phyloP scores from a whole-genome alignment of 2,329 filamentous ascomycete species.

The Scedosporium minutisporum region DNA sequence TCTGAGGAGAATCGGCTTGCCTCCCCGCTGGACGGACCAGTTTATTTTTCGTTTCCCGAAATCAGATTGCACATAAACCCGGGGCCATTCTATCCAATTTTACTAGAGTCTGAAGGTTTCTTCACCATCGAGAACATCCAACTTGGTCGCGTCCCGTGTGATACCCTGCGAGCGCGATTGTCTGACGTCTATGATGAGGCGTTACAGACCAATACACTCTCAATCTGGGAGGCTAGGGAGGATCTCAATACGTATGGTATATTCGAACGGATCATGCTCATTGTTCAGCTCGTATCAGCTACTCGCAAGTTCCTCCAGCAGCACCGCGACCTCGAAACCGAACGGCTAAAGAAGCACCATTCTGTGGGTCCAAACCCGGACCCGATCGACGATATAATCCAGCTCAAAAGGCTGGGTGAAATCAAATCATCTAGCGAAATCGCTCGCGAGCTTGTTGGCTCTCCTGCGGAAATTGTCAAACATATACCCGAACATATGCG shows the following conservation, averaged over 20 bases:
- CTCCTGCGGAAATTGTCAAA: slow-evolving; percentile 21
- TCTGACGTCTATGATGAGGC: slow-evolving; percentile 11
- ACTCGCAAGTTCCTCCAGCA: neutral
- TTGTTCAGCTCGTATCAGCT: neutral
- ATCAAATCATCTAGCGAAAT: slow-evolving; percentile 14
- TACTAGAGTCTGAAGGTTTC: slow-evolving; percentile 12
- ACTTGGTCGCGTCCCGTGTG: slow-evolving; percentile 5
- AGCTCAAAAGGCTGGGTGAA: slow-evolving; percentile 3
- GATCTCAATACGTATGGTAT: slow-evolving; percentile 13
- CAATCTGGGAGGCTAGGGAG: slow-evolving; percentile 13
- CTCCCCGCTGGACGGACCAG: slow-evolving; percentile 12
- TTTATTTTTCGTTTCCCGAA: slow-evolving; percentile 14
- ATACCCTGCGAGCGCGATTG: slow-evolving; percentile 7
- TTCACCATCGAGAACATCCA: slow-evolving; percentile 7
- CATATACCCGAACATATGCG: slow-evolving; percentile 21
- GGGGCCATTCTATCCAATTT: slow-evolving; percentile 14
- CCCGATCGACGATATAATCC: neutral
- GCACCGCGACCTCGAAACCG: neutral
- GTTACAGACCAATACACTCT: slow-evolving; percentile 12
- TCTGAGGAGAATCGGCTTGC: slow-evolving; percentile 11
- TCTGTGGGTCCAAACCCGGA: neutral
- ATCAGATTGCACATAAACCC: slow-evolving; percentile 15
- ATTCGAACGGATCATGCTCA: slow-evolving; percentile 12
- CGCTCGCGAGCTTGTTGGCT: slow-evolving; percentile 20
- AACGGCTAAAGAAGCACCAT: neutral